Base-by-base conservation (phyloP, 164 flowering plant genomes). In the Stephania yunnanensis region DNA sequence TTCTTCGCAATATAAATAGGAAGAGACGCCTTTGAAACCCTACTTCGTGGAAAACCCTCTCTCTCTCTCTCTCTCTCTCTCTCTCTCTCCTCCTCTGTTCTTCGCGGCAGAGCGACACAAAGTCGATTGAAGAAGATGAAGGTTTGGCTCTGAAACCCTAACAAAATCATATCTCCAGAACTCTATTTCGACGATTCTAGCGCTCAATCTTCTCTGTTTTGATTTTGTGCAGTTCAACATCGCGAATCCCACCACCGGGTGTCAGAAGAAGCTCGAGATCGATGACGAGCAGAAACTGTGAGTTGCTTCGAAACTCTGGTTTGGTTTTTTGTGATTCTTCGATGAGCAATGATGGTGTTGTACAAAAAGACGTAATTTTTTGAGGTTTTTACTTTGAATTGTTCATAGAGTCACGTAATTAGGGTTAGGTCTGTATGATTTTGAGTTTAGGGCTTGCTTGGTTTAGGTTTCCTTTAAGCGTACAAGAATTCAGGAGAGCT, bases 201-300 rank as follows among this genome's bases (percentile, higher is more conserved):
- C 42, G 20, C 6, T 73, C 10, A 10, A 31, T 30, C 0, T 71
- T 66, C 36, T 50, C 44, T 48, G 46, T 17, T 13, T 68, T 22
- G 19, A 55, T 61, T 69, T 42, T 63, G 74, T 36, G 71, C 74
- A 82, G 84, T 82, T 82, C 50, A 82, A 82, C 67, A 82, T 82
- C 20, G 84, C 84, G 19, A 79, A 82, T 70, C 84, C 82, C 7
- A 82, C 84, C 30, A 79, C 84, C 19, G 84, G 84, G 10, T 82
- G 84, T 71, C 84, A 82, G 77, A 80, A 80, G 77, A 82, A 82
- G 79, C 84, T 82, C 17, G 84, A 82, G 45, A 82, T 79, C 75
- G 84, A 82, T 45, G 82, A 79, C 61, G 82, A 82, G 31, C 82
- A 82, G 78, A 82, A 82, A 68, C 82, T 82, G 84, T 82, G 19